These are phyloP conservation scores for Penium margaritaceum DNA, from an alignment of 139 green algal genomes.

Conservation along the genomic window DNA sequence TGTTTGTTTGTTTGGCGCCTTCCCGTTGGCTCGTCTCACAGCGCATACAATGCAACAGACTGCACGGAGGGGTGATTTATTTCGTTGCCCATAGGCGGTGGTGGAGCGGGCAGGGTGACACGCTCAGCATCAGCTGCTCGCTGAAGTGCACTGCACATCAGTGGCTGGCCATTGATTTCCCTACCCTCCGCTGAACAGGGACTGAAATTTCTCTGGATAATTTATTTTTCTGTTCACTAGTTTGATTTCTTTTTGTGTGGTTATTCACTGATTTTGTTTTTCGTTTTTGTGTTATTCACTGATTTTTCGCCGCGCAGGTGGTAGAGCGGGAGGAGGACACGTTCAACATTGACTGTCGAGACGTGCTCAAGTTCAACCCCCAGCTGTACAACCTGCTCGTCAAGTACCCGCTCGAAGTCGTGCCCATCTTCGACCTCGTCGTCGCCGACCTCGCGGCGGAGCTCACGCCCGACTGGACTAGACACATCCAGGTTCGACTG, in stretches of 20 bases:
- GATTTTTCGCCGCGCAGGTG: not conserved
- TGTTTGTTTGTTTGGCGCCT: too few species aligned
- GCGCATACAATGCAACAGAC: too few species aligned
- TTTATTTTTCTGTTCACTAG: not conserved
- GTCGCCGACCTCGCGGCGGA: constrained; percentile 10
- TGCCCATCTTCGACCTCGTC: constrained; percentile 52
- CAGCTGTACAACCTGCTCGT: constrained; percentile 75
- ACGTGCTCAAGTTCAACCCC: constrained; percentile 64
- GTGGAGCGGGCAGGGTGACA: too few species aligned
- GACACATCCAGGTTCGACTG: constrained; percentile 33
- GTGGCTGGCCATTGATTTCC: not conserved
- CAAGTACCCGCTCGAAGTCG: constrained; percentile 65
- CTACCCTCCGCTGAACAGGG: not conserved
- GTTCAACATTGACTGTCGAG: constrained; percentile 76
- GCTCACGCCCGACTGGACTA: not conserved
- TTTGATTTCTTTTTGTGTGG: not conserved
- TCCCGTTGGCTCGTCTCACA: too few species aligned
- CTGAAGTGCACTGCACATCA: not conserved
- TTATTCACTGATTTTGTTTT: not conserved
- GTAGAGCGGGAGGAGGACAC: constrained; percentile 15
- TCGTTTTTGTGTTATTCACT: not conserved
- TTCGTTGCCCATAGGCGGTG: too few species aligned
- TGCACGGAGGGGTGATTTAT: too few species aligned
- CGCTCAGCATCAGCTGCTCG: not conserved
- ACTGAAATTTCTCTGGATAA: not conserved